A percentile compares a stretch with the other conserved stretches of the same genome.
These are phyloP conservation scores for Chytriomyces sp. DNA, from an alignment of 192 early-diverging fungal genomes.

Conservation along the genomic window DNA sequence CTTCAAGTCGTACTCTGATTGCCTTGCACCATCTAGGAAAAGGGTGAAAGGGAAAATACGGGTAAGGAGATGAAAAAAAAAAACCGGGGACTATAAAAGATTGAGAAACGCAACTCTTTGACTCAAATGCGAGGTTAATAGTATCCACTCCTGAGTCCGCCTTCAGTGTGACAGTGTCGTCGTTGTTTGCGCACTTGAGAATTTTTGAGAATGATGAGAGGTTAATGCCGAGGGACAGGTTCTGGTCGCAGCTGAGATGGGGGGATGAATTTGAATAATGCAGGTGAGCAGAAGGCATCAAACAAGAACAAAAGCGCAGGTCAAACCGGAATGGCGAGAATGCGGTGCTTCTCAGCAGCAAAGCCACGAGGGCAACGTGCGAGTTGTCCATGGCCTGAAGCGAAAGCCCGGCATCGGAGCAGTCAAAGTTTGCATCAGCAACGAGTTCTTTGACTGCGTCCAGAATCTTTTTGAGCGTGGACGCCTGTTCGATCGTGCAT, in stretches of 20 bases:
- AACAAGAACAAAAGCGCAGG: background rate
- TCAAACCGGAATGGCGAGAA: conserved; percentile 52
- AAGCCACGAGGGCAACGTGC: conserved; percentile 91
- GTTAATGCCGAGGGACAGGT: conserved; percentile 88
- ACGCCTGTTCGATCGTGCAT: conserved; percentile 76
- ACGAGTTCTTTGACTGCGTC: conserved; percentile 98
- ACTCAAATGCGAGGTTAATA: conserved; percentile 71
- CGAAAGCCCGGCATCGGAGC: conserved; percentile 89
- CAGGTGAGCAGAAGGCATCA: conserved; percentile 44
- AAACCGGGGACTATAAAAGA: background rate
- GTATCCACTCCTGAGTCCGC: conserved; percentile 87
- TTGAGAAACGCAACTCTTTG: conserved; percentile 45
- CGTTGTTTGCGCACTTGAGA: conserved; percentile 86
- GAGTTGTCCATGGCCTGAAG: conserved; percentile 99
- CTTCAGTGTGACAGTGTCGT: conserved; percentile 87
- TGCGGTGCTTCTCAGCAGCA: conserved; percentile 79
- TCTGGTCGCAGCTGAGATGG: conserved; percentile 75
- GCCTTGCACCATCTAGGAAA: conserved; percentile 38
- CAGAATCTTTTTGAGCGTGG: conserved; percentile 90
- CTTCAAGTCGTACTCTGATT: conserved; percentile 94
- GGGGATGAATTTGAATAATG: conserved; percentile 32
- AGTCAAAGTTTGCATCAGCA: conserved; percentile 97
- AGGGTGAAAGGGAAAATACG: background rate
- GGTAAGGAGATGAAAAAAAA: background rate
- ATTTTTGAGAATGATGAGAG: conserved; percentile 87